phyloP scores from a whole-genome alignment of 345 rosid genomes.

The Arabidopsis arenosa region DNA sequence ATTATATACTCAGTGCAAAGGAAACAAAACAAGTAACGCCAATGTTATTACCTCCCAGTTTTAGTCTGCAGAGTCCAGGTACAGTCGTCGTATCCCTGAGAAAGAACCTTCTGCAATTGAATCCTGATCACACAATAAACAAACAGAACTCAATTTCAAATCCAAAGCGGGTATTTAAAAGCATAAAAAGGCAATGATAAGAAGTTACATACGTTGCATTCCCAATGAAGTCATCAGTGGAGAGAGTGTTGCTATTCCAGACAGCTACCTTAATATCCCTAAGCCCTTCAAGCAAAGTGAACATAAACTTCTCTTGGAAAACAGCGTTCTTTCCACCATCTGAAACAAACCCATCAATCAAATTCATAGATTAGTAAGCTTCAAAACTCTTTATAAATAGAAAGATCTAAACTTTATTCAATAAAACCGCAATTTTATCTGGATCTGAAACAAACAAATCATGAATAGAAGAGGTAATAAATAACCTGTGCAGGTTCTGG shows the following conservation, averaged over 20 bases:
- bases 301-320: constrained; percentile 87
- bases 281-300: constrained; percentile 77
- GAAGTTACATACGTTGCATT: constrained; percentile 68
- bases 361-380: background rate
- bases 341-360: constrained; percentile 31
- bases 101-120: constrained; percentile 76
- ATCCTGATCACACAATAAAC: constrained; percentile 51
- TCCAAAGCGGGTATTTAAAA: background rate
- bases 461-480: background rate
- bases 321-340: constrained; percentile 89
- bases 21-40: constrained; percentile 2
- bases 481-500: constrained; percentile 75
- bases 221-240: constrained; percentile 81
- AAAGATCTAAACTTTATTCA: background rate
- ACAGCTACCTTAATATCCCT: constrained; percentile 67
- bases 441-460: constrained; percentile 19
- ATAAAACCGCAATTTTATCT: background rate
- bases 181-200: background rate
- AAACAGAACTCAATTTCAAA: constrained; percentile 21
- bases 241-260: constrained; percentile 80
- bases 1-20: constrained; percentile 16
- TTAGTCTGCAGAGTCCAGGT: constrained; percentile 79
- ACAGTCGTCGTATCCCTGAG: constrained; percentile 77
- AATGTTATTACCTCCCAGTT: constrained; percentile 69
- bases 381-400: background rate